Conservation (phyloP, 202 grass and related monocot genomes). For the Schoenoplectus triqueter region DNA sequence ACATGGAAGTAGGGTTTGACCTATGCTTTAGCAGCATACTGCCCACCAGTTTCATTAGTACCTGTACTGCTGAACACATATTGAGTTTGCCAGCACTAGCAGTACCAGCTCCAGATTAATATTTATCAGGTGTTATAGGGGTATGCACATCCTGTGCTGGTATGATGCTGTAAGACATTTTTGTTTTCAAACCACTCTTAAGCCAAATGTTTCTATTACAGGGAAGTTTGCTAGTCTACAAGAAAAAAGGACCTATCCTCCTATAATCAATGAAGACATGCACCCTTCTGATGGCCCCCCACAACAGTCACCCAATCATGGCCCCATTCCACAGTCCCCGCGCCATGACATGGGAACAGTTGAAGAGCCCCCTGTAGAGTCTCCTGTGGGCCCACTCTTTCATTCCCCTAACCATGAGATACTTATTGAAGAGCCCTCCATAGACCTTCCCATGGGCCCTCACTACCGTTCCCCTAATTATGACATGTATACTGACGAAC, state of each 20-base stretch:
- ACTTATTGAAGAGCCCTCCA: background rate
- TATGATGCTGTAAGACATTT: background rate
- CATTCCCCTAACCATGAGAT: background rate
- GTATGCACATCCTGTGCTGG: background rate
- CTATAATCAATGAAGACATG: conserved; percentile 28
- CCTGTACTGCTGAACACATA: background rate
- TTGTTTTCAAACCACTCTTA: background rate
- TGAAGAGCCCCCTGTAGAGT: conserved; percentile 9
- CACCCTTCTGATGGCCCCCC: background rate
- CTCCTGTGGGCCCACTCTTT: background rate
- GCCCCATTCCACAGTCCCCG: background rate
- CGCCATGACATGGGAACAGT: conserved; percentile 6
- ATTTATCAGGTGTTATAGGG: background rate
- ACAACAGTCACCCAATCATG: conserved; percentile 24
- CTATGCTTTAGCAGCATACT: background rate
- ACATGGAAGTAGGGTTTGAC: background rate
- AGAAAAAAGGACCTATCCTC: conserved; percentile 16
- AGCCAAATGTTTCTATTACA: conserved; percentile 22
- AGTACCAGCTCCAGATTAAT: background rate
- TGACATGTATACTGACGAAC: no score
- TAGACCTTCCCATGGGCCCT: background rate
- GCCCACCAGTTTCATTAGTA: no score
- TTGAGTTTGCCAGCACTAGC: background rate
- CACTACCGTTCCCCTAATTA: no score
- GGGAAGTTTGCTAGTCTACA: conserved; percentile 32